Evolutionary conservation across 768 basidiomycete genomes (phyloP), one percentile per base, ranked within the genome.

Genomic region (Pilatotrama ljubarskyi): DNA sequence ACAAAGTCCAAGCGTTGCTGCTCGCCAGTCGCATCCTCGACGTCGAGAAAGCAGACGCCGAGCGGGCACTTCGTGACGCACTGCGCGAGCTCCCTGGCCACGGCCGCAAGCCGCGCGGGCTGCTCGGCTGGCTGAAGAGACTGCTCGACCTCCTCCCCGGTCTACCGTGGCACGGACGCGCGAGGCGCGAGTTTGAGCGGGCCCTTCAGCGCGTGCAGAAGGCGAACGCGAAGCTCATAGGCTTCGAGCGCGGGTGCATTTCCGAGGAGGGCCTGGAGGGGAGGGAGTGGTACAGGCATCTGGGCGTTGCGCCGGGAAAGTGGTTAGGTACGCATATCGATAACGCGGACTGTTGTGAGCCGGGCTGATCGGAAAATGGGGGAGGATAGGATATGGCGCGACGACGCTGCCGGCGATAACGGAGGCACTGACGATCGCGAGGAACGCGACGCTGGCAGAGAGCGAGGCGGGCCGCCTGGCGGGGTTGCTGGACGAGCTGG

Each of bases 211-310:
- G 84, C 25, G 81, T 91, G 14, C 76, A 74, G 52, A 75, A 66
- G 52, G 82, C 79, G 15, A 91, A 91, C 72, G 73, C 79, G 73
- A 90, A 87, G 70, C 74, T 93, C 17, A 72, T 78, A 10, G 73
- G 76, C 3, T 92, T 93, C 64, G 91, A 93, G 70, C 82, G 81
- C 51, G 91, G 92, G 1, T 91, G 95, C 71, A 87, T 95, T 60
- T 85, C 84, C 5, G 77, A 87, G 67, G 84, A 76, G 15, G 93
- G 93, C 0, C 84, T 94, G 59, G 84, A 85, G 63, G 84, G 86
- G 53, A 79, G 90, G n/a, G 88, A 91, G 69, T 95, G 93, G 93
- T 95, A 90, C 70, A 85, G 77, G 68, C 89, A 94, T 72, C 78
- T 93, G 17, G 92, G 82, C 41, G 90, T 93, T 37, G 91, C 93